Evolutionary conservation across 805 yeast genomes (phyloP).

Genomic region (Metschnikowia peoriensis): DNA sequence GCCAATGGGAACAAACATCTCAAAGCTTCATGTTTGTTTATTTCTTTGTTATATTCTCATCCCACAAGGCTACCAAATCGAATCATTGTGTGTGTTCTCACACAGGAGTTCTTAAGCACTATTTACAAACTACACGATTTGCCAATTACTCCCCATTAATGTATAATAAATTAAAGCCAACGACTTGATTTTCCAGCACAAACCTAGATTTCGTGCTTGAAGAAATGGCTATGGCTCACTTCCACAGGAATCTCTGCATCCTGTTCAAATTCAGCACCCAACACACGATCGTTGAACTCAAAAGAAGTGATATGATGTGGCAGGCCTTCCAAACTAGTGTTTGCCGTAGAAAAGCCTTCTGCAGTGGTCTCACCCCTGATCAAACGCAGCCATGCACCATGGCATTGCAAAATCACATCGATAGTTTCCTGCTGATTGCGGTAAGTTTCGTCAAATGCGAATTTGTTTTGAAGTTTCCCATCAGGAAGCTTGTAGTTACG

Average conservation of each 20-base stretch:
- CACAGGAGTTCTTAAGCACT: too few species aligned
- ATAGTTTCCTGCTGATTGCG: conserved; percentile 84
- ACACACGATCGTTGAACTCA: conserved; percentile 15
- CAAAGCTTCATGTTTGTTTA: too few species aligned
- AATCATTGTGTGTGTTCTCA: too few species aligned
- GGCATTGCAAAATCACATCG: conserved; percentile 78
- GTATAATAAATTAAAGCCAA: too few species aligned
- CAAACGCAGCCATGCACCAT: conserved; percentile 79
- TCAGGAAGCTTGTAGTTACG: conserved; percentile 97
- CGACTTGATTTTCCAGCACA: background rate
- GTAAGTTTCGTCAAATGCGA: conserved; percentile 95
- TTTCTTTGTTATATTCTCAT: too few species aligned
- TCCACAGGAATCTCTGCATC: conserved; percentile 15
- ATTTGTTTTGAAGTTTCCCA: conserved; percentile 94
- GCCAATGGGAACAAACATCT: too few species aligned
- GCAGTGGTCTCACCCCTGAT: conserved; percentile 54
- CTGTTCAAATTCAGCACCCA: conserved; percentile 12
- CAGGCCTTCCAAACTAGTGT: conserved; percentile 11
- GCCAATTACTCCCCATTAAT: too few species aligned
- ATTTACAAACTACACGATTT: too few species aligned
- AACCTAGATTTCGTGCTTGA: background rate
- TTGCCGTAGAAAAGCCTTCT: conserved; percentile 14
- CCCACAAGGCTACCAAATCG: too few species aligned
- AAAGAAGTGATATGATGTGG: conserved; percentile 9
- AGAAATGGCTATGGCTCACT: conserved; percentile 12